These are phyloP conservation scores for Lepraria neglecta DNA, from an alignment of 495 filamentous ascomycete species.

Conservation along the genomic window DNA sequence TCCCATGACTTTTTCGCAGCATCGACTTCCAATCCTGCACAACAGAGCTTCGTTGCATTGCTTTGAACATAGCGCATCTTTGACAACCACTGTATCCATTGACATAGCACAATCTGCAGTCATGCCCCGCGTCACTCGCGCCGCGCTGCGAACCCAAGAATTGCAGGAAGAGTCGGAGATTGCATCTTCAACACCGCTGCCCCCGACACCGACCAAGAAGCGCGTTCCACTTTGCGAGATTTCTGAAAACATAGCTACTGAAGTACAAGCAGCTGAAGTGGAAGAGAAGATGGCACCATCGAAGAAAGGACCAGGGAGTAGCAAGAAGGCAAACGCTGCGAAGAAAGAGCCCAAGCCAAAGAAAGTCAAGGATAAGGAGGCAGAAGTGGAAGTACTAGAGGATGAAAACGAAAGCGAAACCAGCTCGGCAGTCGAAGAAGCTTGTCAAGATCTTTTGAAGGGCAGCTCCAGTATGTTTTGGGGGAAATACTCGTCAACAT, in stretches of 20 bases:
- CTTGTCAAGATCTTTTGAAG: slow-evolving; percentile 20
- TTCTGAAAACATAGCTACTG: slow-evolving; percentile 22
- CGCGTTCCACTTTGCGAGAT: slow-evolving; percentile 29
- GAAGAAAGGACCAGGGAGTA: slow-evolving; percentile 29
- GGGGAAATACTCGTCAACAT: background rate
- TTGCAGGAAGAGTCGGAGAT: slow-evolving; percentile 22
- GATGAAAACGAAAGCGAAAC: slow-evolving; percentile 25
- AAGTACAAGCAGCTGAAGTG: slow-evolving; percentile 22
- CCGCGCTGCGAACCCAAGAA: slow-evolving; percentile 26
- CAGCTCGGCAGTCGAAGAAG: slow-evolving; percentile 27
- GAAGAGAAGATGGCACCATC: slow-evolving; percentile 28
- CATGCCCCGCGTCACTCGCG: slow-evolving; percentile 36
- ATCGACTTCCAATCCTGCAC: background rate
- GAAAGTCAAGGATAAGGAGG: slow-evolving; percentile 15
- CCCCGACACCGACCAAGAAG: slow-evolving; percentile 21
- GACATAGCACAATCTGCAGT: slow-evolving; percentile 8
- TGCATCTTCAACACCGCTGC: slow-evolving; percentile 19
- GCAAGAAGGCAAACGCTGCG: slow-evolving; percentile 32
- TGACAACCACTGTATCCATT: background rate
- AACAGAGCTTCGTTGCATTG: background rate
- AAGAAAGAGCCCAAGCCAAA: slow-evolving; percentile 27
- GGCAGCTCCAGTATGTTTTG: slow-evolving; percentile 13
- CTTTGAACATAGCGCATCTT: background rate
- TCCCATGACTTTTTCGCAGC: background rate
- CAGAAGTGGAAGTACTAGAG: slow-evolving; percentile 23